phyloP scores from a whole-genome alignment of 768 basidiomycete genomes.

The Mycena galopus region DNA sequence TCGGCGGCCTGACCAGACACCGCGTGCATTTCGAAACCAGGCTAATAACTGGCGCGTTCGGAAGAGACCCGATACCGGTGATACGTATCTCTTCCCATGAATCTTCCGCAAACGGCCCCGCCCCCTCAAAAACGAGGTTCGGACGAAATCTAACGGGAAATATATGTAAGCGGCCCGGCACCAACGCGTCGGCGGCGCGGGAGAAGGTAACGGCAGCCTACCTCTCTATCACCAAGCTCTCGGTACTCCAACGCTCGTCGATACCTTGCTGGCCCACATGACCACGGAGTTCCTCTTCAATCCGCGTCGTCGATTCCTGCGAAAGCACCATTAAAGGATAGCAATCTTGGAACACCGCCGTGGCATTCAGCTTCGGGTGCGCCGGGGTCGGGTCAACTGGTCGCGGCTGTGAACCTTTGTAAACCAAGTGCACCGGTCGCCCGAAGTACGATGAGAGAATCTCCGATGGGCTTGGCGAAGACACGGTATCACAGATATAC shows the following conservation, averaged over 20 bases:
- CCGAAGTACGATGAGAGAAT: slow-evolving; percentile 74
- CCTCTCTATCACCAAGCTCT: slow-evolving; percentile 71
- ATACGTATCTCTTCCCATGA: slow-evolving; percentile 70
- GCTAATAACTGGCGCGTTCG: slow-evolving; percentile 57
- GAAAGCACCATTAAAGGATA: slow-evolving; percentile 79
- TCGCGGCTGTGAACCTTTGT: slow-evolving; percentile 74
- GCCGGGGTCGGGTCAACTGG: slow-evolving; percentile 60
- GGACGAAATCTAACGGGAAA: slow-evolving; percentile 72
- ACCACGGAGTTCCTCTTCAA: slow-evolving; percentile 62
- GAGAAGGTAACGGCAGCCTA: slow-evolving; percentile 40
- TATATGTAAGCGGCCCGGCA: slow-evolving; percentile 14
- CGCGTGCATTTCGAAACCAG: slow-evolving; percentile 79
- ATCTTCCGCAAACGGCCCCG: slow-evolving; percentile 80
- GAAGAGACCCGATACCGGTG: slow-evolving; percentile 60
- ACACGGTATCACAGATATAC: slow-evolving; percentile 68
- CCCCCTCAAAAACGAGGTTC: slow-evolving; percentile 79
- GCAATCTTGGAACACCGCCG: slow-evolving; percentile 75
- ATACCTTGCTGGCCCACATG: slow-evolving; percentile 64
- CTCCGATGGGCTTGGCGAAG: slow-evolving; percentile 60
- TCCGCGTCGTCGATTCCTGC: slow-evolving; percentile 64
- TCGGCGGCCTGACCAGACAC: slow-evolving; percentile 68
- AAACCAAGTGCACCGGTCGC: slow-evolving; percentile 70
- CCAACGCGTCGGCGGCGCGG: slow-evolving; percentile 17
- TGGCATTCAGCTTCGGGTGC: slow-evolving; percentile 71
- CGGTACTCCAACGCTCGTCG: slow-evolving; percentile 64